Evolutionary conservation across 2,329 filamentous ascomycete genomes (phyloP), one percentile per base, ranked within the genome.

Genomic region (Aureobasidium melanogenum): DNA sequence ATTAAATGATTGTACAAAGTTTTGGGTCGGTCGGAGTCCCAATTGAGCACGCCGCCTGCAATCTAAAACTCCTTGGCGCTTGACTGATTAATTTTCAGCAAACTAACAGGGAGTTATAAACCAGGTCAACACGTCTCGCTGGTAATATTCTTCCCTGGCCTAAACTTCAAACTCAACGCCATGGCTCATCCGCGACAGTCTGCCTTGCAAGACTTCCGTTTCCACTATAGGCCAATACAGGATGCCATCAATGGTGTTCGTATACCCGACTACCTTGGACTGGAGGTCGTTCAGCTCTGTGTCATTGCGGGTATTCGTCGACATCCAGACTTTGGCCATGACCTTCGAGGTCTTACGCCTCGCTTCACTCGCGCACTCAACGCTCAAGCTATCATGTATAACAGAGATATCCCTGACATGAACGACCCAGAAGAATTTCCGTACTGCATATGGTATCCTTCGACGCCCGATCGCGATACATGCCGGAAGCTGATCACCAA

Each of bases 361-460:
- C 34, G 36, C 5, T 67, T 66, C 43, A 65, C 63, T 36, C 66
- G 65, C 15, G 69, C 69, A 22, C 62, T 67, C 30, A 73, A 75
- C 62, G 72, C 74, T 6, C 67, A 73, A 19, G 60, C 65, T 7
- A 74, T 74, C 54, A 76, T 76, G 72, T 46, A 56, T 9, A 75
- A 72, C 64, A 69, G 72, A 26, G 56, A 34, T 1, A 66, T 77
- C 10, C 74, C 72, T 0, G 56, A 68, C 14, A 70, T 69, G 34
- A 47, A 62, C 3, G 44, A 64, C 15, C 61, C 65, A 6, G 64
- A 69, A 4, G 61, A 67, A 1, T 48, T 69, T 17, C 75, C 74
- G 0, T 78, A 78, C 64, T 78, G 75, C 60, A 75, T 78, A 48
- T 78, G 75, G 74, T 63, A 75, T 63, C 76, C 75, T 0, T 69